phyloP scores from a whole-genome alignment of 257 asterid genomes.

The Solanum virginianum region DNA sequence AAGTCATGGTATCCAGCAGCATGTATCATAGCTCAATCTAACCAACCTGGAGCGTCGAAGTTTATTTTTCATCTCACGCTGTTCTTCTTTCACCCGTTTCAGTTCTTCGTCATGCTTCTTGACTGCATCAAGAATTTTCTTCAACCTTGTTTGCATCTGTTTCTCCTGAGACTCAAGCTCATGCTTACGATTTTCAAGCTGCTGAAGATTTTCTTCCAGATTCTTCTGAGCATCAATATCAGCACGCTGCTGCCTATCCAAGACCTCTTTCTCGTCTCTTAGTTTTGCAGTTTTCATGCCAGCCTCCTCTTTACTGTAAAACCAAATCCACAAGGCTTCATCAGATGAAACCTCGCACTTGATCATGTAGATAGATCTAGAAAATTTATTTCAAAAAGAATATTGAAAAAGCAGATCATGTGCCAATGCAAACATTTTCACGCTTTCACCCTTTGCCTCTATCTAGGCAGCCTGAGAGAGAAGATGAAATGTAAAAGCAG shows the following conservation, averaged over 20 bases:
- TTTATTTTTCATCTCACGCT: constrained; percentile 71
- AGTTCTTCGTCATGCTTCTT: constrained; percentile 71
- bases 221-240: constrained; percentile 78
- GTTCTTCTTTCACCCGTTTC: constrained; percentile 58
- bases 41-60: constrained; percentile 63
- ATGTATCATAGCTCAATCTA: background rate
- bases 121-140: constrained; percentile 67
- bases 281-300: constrained; percentile 92
- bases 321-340: background rate
- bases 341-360: background rate
- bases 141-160: constrained; percentile 67
- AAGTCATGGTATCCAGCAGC: background rate
- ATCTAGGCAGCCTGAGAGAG: background rate
- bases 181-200: constrained; percentile 72
- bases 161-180: constrained; percentile 86
- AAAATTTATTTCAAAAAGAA: background rate
- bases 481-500: background rate
- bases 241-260: constrained; percentile 91
- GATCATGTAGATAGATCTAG: background rate
- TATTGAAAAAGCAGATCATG: background rate
- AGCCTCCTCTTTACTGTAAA: constrained; percentile 92
- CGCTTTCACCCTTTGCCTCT: background rate
- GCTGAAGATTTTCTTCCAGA: constrained; percentile 91
- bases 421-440: background rate
- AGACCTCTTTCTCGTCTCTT: constrained; percentile 88